A percentile compares a stretch with the other conserved stretches of the same genome.
These are phyloP conservation scores for Penicillium subrubescens DNA, from an alignment of 495 filamentous ascomycete genomes.

Conservation along the genomic window DNA sequence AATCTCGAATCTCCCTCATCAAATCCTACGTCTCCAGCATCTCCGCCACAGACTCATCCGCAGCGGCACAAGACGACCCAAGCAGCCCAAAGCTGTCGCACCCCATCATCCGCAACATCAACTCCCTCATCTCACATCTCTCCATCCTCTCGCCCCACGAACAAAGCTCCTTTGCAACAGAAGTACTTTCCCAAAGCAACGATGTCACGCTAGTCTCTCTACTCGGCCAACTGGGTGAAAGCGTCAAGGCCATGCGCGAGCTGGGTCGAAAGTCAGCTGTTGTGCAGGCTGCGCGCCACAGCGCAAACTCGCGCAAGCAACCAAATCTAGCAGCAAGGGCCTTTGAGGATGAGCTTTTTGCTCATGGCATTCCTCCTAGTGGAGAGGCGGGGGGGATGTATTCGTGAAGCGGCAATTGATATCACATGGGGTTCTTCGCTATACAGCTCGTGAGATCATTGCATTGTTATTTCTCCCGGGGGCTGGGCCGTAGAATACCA, in stretches of 20 bases:
- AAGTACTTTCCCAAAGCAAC: conserved; percentile 68
- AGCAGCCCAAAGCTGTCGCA: conserved; percentile 37
- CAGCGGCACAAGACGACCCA: conserved; percentile 33
- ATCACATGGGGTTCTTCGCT: background rate
- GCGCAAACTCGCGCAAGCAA: conserved; percentile 25
- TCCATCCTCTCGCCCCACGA: conserved; percentile 53
- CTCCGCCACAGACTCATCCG: conserved; percentile 54
- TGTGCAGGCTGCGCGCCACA: conserved; percentile 54
- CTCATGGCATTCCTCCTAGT: background rate
- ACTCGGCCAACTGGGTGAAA: conserved; percentile 67
- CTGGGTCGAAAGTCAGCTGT: conserved; percentile 72
- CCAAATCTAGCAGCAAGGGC: conserved; percentile 25
- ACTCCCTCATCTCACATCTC: conserved; percentile 55
- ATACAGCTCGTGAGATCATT: background rate
- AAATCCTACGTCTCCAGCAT: conserved; percentile 76
- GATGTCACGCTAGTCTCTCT: conserved; percentile 77
- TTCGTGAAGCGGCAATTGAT: background rate
- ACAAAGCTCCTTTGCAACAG: conserved; percentile 61
- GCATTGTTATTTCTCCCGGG: background rate
- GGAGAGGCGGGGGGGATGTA: conserved; percentile 6
- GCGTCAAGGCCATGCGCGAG: conserved; percentile 65
- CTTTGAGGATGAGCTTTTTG: conserved; percentile 34
- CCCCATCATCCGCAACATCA: conserved; percentile 59
- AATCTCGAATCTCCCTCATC: conserved; percentile 79
- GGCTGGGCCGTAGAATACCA: background rate